Evolutionary conservation across 306 rosid species (phyloP).

Genomic region (Vachellia pachyceras): DNA sequence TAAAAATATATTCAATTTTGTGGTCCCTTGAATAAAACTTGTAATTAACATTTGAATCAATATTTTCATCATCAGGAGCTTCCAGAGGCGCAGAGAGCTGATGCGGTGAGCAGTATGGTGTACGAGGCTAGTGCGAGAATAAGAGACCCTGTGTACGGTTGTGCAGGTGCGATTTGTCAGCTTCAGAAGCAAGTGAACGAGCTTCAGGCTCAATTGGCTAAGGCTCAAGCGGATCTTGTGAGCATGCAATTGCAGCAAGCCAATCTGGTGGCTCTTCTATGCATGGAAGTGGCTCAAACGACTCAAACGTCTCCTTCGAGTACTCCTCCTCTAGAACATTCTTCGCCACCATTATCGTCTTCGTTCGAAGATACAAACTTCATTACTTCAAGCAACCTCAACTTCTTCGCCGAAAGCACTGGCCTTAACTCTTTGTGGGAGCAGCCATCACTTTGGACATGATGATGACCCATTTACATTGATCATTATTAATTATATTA

Average conservation of each 20-base stretch:
- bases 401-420: slow-evolving; percentile 58
- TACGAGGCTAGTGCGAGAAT: slow-evolving; percentile 90
- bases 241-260: slow-evolving; percentile 88
- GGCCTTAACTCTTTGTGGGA: slow-evolving; percentile 61
- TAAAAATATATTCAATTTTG: not conserved
- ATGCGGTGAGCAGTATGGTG: slow-evolving; percentile 96
- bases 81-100: slow-evolving; percentile 85
- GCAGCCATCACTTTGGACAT: slow-evolving; percentile 73
- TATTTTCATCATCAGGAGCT: slow-evolving; percentile 58
- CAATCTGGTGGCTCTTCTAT: slow-evolving; percentile 73
- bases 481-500: not conserved
- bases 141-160: slow-evolving; percentile 90
- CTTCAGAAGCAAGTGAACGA: slow-evolving; percentile 86
- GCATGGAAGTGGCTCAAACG: slow-evolving; percentile 75
- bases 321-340: slow-evolving; percentile 37
- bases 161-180: slow-evolving; percentile 91
- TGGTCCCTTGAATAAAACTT: not conserved
- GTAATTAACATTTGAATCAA: not conserved
- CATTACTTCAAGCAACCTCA: slow-evolving; percentile 41
- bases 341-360: slow-evolving; percentile 59
- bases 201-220: slow-evolving; percentile 86
- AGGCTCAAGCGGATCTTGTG: slow-evolving; percentile 80
- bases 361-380: slow-evolving; percentile 42
- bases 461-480: slow-evolving; percentile 37
- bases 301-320: not conserved